Base-by-base conservation (phyloP, 345 rosid genomes). In the Jatropha curcas region DNA sequence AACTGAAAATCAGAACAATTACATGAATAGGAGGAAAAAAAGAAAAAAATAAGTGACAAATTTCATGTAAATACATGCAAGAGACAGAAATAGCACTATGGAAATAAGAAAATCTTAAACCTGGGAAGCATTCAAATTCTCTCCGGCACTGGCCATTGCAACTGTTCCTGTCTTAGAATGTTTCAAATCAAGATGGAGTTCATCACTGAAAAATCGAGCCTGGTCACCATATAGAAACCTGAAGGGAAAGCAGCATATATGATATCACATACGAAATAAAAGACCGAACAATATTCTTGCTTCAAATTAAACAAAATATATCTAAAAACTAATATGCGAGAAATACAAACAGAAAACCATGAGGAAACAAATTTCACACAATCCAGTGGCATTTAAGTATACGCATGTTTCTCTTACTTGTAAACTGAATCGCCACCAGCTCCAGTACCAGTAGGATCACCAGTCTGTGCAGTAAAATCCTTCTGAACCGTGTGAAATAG, bases 141-240 rank as follows among this genome's bases (percentile, higher is more conserved):
- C 94, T 46, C 99, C 98, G 71, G 88, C 97, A 74, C 97, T 92
- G 66, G 98, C 96, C 99, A 95, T 95, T 46, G 98, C 93, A 81
- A 92, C 82, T 50, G 96, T 88, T 57, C 98, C 99, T 0, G 81
- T 90, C 86, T 87, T 91, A 16, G 86, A 77, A 81, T 95, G 98
- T 77, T 92, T 95, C 39, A 95, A 82, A 76, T 95, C 97, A 28
- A 79, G 90, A 85, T 87, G 92, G 80, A 90, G 89, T 87, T 95
- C 98, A 58, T 95, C 99, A 1, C 80, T 31, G 20, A 92, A 91
- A 77, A 95, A 95, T 2, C 94, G 97, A 76, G 96, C 98, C 80
- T 95, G 98, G 17, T 91, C 94, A 50, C 98, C 97, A 67, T 88
- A 89, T 1, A 92, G 81, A 81, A 84, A 95, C 63, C 97, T 92